Evolutionary conservation across 1,284 basidiomycete genomes (phyloP), one percentile per base, ranked within the genome.

Genomic region (Leccinum fuscescens): DNA sequence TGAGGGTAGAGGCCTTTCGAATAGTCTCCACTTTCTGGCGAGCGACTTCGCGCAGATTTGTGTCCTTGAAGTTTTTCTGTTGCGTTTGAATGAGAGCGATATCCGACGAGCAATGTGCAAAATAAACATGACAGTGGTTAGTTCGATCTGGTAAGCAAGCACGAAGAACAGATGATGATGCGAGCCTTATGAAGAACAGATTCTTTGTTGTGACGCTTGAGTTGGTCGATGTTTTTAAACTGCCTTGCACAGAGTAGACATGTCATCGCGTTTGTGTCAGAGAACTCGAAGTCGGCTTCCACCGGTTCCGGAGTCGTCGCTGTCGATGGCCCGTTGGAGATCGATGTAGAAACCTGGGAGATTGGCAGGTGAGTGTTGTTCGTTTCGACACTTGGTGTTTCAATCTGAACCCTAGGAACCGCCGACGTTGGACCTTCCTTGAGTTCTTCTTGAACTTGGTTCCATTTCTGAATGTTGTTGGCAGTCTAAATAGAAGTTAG

Each of bases 391-490:
- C 9, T 58, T 29, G 69, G 14, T 8, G 55, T 22, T 14, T 33
- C 66, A 39, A 55, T 50, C 42, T 62, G 66, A 54, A 61, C 55
- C 56, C 58, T 71, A 39, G 68, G 59, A 27, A 59, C 66, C 51
- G 58, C 66, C 49, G 75, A 62, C 53, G 72, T 68, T 57, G 76
- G 60, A 63, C 78, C 74, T 61, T 82, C 78, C 35, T 80, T 84
- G 31, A 96, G 81, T 68, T 93, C 94, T 74, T 88, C 88, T 76
- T 95, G 92, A 15, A 94, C 92, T 77, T 89, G 90, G 72, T 94
- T 96, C 94, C 94, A 97, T 69, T 97, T 96, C 70, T 83, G 88
- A 72, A 98, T 96, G 68, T 96, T 94, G 73, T 85, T 91, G 54
- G 84, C 89, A 52, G 88, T 90, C 93, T 96, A 61, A 56, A 46